phyloP scores from a whole-genome alignment of 495 filamentous ascomycete species.

The Alectoria sarmentosa region DNA sequence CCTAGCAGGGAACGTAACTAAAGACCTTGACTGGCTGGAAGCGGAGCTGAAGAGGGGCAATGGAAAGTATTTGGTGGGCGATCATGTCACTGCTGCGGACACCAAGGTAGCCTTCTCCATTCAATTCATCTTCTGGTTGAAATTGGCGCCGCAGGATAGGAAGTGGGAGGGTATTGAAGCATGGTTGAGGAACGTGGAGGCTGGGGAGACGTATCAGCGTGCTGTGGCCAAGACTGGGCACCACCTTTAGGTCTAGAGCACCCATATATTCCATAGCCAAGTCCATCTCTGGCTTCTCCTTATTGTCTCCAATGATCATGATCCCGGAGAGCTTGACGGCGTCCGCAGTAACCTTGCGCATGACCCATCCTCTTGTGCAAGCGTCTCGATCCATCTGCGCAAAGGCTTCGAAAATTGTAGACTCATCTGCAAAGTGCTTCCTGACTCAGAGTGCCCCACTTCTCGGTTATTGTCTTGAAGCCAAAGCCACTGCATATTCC shows the following conservation, averaged over 20 bases:
- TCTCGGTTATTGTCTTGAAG: neutral
- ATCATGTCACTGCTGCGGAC: slow-evolving; percentile 32
- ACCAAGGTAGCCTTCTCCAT: slow-evolving; percentile 34
- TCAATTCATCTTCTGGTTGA: slow-evolving; percentile 31
- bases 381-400: neutral
- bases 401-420: neutral
- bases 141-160: slow-evolving; percentile 20
- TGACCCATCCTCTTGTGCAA: neutral
- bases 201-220: slow-evolving; percentile 26
- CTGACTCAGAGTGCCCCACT: too few species aligned
- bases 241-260: neutral
- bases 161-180: slow-evolving; percentile 39
- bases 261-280: neutral
- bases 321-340: neutral
- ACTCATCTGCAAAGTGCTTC: too few species aligned
- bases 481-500: neutral
- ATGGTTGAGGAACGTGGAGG: slow-evolving; percentile 41
- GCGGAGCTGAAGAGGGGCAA: slow-evolving; percentile 26
- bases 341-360: neutral
- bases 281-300: neutral
- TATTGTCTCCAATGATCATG: neutral
- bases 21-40: slow-evolving; percentile 34
- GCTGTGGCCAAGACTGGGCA: slow-evolving; percentile 23
- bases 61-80: slow-evolving; percentile 31
- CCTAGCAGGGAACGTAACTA: slow-evolving; percentile 28